Evolutionary conservation across 352 stramenopile species (phyloP).

Genomic region (Phytophthora palmivora): DNA sequence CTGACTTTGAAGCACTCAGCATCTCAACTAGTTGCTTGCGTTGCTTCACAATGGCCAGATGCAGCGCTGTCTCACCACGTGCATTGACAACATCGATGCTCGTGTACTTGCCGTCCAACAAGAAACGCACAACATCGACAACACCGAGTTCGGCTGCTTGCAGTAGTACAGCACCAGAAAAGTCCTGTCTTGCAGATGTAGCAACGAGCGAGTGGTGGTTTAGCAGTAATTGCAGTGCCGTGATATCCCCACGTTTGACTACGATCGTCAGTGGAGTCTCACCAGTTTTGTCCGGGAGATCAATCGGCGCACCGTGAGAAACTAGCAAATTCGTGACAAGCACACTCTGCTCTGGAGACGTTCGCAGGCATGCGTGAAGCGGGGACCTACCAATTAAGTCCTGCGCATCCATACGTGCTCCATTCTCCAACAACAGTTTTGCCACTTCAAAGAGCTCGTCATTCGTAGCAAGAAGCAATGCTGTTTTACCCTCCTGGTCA

Average conservation of each 20-base stretch:
- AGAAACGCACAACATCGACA: conserved; percentile 33
- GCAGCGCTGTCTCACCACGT: conserved; percentile 40
- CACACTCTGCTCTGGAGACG: conserved; percentile 29
- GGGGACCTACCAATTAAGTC: conserved; percentile 30
- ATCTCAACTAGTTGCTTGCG: conserved; percentile 28
- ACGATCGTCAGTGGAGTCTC: conserved; percentile 35
- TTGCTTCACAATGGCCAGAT: conserved; percentile 43
- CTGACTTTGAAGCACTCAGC: conserved; percentile 22
- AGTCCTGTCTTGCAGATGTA: conserved; percentile 27
- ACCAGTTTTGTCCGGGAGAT: conserved; percentile 31
- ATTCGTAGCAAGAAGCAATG: conserved; percentile 42
- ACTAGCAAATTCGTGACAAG: conserved; percentile 42
- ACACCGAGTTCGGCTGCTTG: conserved; percentile 37
- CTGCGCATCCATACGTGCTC: conserved; percentile 36
- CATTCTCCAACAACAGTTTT: conserved; percentile 36
- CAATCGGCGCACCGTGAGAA: conserved; percentile 30
- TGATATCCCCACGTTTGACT: conserved; percentile 29
- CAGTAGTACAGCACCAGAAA: conserved; percentile 33
- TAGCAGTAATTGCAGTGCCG: conserved; percentile 36
- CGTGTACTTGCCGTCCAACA: conserved; percentile 33
- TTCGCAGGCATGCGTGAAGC: conserved; percentile 33
- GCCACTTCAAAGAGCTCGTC: conserved; percentile 41
- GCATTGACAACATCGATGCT: conserved; percentile 38
- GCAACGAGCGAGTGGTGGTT: conserved; percentile 40
- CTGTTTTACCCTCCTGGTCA: conserved; percentile 41